Evolutionary conservation across 139 green algal species (phyloP).

Genomic region (Tetraselmis chui): DNA sequence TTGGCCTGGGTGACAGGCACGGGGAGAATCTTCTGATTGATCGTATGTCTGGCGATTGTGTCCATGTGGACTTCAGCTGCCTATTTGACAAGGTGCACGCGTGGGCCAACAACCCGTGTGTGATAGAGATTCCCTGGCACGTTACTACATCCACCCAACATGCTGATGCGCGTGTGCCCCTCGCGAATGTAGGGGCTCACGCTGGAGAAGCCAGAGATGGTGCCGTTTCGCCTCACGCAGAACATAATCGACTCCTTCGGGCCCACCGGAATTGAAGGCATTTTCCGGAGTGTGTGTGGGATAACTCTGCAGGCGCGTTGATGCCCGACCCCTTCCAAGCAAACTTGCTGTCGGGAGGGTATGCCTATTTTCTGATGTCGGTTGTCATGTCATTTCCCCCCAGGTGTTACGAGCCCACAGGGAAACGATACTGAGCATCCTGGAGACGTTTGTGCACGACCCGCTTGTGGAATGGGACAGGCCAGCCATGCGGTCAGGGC

Average conservation of each 20-base stretch:
- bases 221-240: constrained; percentile 89
- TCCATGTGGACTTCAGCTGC: constrained; percentile 95
- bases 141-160: too few relatives aligned
- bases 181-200: constrained; percentile 48
- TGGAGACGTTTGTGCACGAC: constrained; percentile 97
- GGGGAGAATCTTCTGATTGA: constrained; percentile 95
- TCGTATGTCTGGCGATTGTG: constrained; percentile 29
- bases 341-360: neutral
- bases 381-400: too few relatives aligned
- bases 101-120: too few relatives aligned
- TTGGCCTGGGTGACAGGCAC: constrained; percentile 83
- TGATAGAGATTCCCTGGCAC: too few relatives aligned
- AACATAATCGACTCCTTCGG: constrained; percentile 95
- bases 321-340: neutral
- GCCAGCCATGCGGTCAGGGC: neutral
- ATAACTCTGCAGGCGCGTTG: constrained; percentile 70
- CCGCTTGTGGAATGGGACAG: constrained; percentile 90
- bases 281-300: constrained; percentile 74
- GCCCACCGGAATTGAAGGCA: constrained; percentile 81
- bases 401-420: constrained; percentile 69
- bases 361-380: neutral
- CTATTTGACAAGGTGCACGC: constrained; percentile 76
- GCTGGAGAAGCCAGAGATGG: constrained; percentile 81
- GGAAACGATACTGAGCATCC: constrained; percentile 78
- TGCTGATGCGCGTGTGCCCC: too few relatives aligned